Percentiles rank a stretch among this genome's conserved stretches.
These are phyloP conservation scores for Amborella trichopoda DNA, from an alignment of 164 flowering plant genomes.

Conservation along the genomic window DNA sequence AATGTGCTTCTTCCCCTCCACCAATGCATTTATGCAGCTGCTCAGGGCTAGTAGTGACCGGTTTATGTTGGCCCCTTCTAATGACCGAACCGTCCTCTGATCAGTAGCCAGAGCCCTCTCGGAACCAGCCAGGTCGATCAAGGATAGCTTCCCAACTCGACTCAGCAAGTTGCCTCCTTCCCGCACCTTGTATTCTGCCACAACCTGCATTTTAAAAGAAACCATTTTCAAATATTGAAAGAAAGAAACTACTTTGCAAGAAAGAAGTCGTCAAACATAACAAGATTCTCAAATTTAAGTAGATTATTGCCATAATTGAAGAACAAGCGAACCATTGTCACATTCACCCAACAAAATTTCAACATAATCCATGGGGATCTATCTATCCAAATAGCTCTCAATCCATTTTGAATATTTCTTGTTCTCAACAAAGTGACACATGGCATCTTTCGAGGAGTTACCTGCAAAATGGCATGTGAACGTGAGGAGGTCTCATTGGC, in stretches of 20 bases:
- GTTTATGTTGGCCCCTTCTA: slow-evolving; percentile 93
- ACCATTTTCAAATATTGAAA: too few species aligned
- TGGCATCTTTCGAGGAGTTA: too few species aligned
- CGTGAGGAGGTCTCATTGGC: slow-evolving; percentile 92
- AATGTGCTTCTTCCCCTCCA: slow-evolving; percentile 91
- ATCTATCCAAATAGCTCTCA: too few species aligned
- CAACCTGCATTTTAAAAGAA: slow-evolving; percentile 57
- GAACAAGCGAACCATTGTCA: too few species aligned
- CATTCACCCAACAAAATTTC: too few species aligned
- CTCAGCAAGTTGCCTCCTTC: slow-evolving; percentile 45
- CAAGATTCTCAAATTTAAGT: too few species aligned
- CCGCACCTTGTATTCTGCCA: slow-evolving; percentile 60
- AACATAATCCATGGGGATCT: too few species aligned
- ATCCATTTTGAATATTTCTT: too few species aligned
- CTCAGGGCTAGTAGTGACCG: slow-evolving; percentile 89
- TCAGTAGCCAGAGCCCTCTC: slow-evolving; percentile 96
- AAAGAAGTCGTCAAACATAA: too few species aligned
- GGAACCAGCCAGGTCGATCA: slow-evolving; percentile 92
- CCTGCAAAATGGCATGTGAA: slow-evolving; percentile 96
- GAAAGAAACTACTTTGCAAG: too few species aligned
- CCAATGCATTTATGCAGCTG: slow-evolving; percentile 94
- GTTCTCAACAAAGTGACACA: too few species aligned
- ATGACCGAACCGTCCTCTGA: slow-evolving; percentile 77
- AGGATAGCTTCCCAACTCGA: slow-evolving; percentile 76
- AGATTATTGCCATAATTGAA: too few species aligned